Evolutionary conservation across 176 grass and related monocot genomes (phyloP), one percentile per base, ranked within the genome.

Genomic region (Paspalum notatum): DNA sequence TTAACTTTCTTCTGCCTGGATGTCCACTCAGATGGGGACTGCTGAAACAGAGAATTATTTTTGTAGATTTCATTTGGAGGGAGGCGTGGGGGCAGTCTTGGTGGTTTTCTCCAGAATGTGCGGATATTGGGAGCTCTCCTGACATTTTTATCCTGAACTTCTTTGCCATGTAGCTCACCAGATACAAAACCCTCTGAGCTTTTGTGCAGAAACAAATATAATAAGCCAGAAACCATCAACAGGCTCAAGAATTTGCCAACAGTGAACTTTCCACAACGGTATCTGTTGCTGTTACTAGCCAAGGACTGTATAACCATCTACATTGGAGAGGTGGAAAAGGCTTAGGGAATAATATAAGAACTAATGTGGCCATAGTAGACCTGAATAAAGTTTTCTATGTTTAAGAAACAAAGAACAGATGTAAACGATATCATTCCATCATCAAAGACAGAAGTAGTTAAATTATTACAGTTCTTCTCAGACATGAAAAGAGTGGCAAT

Each of bases 1-100:
- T 95, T 98, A 70, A 98, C 96, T 78, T 95, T 98, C 49, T 93
- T 87, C 88, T 95, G 90, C 62, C 92, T 92, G 2, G 67, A 85
- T 62, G 76, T 53, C 92, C 90, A 95, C 77, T 87, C 79, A 44
- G 78, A 80, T 62, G 51, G 70, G 66, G 65, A 52, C 72, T 85
- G 49, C 74, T 84, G 80, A 72, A 80, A 61, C 49, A 69, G 74
- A 67, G 83, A 87, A 86, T 73, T 91, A 68, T 86, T 83, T 81
- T 89, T 93, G 64, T 86, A 79, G 7, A 91, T 89, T 86, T 95
- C 86, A 80, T 93, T 82, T 79, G 96, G 92, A 79, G 96, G 80
- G 57, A 98, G 86, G 56, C 79, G 84, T 15, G 92, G 92, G 68
- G 88, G 92, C 9, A 98, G 74, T 84, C 86, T 93, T 64, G 96